Percentiles rank a stretch among this genome's conserved stretches.
Conservation (phyloP, 805 yeast species). For the Candida silvatica region DNA sequence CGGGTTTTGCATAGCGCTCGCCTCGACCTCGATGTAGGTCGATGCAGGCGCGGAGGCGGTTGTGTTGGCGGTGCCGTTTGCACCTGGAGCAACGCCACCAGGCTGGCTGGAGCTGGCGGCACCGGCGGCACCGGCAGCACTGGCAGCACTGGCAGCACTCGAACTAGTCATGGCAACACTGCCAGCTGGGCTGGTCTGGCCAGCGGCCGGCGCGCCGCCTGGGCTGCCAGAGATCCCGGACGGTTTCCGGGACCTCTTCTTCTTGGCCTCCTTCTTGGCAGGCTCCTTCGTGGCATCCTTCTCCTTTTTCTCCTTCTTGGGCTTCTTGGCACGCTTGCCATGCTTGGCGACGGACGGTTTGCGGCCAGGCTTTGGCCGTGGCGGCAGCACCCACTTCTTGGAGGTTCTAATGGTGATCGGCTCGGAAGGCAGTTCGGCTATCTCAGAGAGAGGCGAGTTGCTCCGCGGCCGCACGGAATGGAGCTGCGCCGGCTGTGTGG, state of each 20-base stretch:
- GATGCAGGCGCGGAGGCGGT: not conserved
- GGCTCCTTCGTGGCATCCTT: not conserved
- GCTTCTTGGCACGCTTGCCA: not conserved
- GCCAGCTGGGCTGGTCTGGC: too few species aligned
- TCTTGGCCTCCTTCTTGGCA: not conserved
- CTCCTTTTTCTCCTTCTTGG: not conserved
- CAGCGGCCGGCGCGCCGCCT: too few species aligned
- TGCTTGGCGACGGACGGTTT: constrained; percentile 18
- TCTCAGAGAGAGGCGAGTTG: not conserved
- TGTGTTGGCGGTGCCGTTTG: not conserved
- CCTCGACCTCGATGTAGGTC: constrained; percentile 10
- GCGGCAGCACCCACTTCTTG: constrained; percentile 53
- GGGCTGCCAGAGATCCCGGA: too few species aligned
- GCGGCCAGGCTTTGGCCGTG: constrained; percentile 53
- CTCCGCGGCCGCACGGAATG: constrained; percentile 1
- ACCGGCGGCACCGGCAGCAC: not conserved
- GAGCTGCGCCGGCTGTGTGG: not conserved
- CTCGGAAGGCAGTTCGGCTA: constrained; percentile 1
- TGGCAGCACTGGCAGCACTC: not conserved
- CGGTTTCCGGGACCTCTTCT: not conserved
- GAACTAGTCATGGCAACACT: too few species aligned
- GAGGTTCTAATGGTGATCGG: constrained; percentile 45
- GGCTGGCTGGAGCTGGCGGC: not conserved
- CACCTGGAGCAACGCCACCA: not conserved
- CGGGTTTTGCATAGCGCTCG: constrained; percentile 21